Evolutionary conservation across 2,329 filamentous ascomycete genomes (phyloP).

Genomic region (Pseudocercospora ulei): DNA sequence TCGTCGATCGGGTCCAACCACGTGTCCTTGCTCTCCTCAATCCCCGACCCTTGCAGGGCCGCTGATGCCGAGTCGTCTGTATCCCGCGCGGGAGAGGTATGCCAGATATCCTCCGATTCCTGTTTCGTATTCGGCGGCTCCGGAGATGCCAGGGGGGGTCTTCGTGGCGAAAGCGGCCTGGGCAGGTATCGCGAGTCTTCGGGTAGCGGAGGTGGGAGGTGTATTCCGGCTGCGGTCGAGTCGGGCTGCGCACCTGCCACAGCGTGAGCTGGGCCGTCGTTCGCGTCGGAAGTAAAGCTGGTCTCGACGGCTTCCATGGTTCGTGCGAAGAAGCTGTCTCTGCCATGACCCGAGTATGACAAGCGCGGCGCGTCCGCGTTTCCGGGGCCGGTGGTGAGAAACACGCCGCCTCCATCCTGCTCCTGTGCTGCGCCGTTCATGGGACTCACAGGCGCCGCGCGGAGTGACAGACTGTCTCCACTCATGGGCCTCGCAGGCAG

Average conservation of each 20-base stretch:
- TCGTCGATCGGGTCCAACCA: constrained; percentile 58
- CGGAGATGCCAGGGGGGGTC: constrained; percentile 34
- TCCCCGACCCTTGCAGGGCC: constrained; percentile 14
- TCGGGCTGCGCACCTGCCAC: constrained; percentile 5
- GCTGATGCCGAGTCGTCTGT: not conserved
- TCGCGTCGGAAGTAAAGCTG: constrained; percentile 13
- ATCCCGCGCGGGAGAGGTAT: constrained; percentile 13
- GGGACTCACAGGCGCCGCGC: constrained; percentile 33
- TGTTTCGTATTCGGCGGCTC: constrained; percentile 38
- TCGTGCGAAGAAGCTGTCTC: constrained; percentile 29
- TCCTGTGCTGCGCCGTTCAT: constrained; percentile 31
- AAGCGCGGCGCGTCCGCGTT: constrained; percentile 40
- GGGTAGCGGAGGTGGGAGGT: constrained; percentile 28
- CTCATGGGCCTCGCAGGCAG: constrained; percentile 63
- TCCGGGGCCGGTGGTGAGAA: constrained; percentile 47
- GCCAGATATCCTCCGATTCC: constrained; percentile 16
- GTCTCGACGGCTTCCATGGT: constrained; percentile 28
- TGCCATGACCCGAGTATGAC: constrained; percentile 24
- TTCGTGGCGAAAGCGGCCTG: constrained; percentile 58
- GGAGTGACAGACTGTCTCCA: constrained; percentile 42
- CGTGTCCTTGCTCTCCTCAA: constrained; percentile 25
- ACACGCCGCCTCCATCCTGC: constrained; percentile 17
- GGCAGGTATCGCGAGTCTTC: constrained; percentile 51
- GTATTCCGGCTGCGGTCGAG: constrained; percentile 12
- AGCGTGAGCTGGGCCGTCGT: constrained; percentile 12